These are phyloP conservation scores for Xenoacremonium recifei DNA, from an alignment of 2,329 filamentous ascomycete genomes.

Conservation along the genomic window DNA sequence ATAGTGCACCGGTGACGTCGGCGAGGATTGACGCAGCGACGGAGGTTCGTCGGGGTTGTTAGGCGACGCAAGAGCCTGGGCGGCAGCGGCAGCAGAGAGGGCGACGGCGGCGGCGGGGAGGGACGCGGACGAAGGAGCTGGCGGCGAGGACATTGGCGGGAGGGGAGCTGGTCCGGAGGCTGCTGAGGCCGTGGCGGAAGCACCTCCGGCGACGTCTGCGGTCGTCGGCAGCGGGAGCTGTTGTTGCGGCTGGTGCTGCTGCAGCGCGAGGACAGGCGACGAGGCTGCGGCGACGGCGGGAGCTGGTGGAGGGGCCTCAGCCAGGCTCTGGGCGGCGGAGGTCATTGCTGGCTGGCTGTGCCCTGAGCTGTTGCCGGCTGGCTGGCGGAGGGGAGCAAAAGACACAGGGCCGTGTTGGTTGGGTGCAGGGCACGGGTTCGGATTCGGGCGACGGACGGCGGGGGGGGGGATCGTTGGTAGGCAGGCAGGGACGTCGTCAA, in stretches of 20 bases:
- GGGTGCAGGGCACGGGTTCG: no score
- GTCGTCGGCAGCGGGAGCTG: slow-evolving; percentile 18
- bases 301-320: slow-evolving; percentile 25
- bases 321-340: slow-evolving; percentile 35
- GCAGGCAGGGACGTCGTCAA: slow-evolving; percentile 18
- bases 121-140: slow-evolving; percentile 22
- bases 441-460: no score
- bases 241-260: slow-evolving; percentile 13
- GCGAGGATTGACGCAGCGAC: slow-evolving; percentile 25
- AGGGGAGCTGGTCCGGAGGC: slow-evolving; percentile 22
- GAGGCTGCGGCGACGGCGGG: slow-evolving; percentile 18
- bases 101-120: slow-evolving; percentile 22
- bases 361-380: no score
- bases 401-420: neutral
- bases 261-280: slow-evolving; percentile 14
- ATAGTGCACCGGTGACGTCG: slow-evolving; percentile 25
- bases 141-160: slow-evolving; percentile 26
- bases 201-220: slow-evolving; percentile 22
- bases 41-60: slow-evolving; percentile 27
- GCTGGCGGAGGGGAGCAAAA: slow-evolving; percentile 7
- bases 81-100: slow-evolving; percentile 17
- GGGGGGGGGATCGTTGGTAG: no score
- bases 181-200: slow-evolving; percentile 22
- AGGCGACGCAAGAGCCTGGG: slow-evolving; percentile 18
- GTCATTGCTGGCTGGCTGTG: slow-evolving; percentile 39